phyloP scores from a whole-genome alignment of 2,329 filamentous ascomycete genomes.

The Chrysosporium keratinophilum region DNA sequence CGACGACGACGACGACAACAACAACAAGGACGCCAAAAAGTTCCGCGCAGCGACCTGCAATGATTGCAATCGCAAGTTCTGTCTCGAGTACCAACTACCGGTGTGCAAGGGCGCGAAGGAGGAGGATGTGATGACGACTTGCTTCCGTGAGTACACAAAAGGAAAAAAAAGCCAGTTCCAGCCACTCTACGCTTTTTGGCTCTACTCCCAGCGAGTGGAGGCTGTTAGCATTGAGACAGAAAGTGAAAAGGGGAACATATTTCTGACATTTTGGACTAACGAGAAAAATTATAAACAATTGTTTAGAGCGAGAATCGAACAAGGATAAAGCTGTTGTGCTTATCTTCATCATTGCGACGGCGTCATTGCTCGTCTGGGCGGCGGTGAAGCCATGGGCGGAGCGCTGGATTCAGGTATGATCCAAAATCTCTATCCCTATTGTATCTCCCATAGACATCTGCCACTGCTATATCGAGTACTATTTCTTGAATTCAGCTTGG shows the following conservation, averaged over 20 bases:
- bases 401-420: constrained; percentile 44
- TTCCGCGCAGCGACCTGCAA: constrained; percentile 46
- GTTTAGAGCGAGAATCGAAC: constrained; percentile 52
- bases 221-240: too few relatives aligned
- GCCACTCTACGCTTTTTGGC: too few relatives aligned
- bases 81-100: constrained; percentile 51
- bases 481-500: too few relatives aligned
- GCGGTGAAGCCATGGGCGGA: constrained; percentile 50
- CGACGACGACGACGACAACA: constrained; percentile 7
- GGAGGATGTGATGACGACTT: constrained; percentile 55
- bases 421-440: neutral
- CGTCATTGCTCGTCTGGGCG: constrained; percentile 51
- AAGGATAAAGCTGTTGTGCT: constrained; percentile 58
- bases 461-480: too few relatives aligned
- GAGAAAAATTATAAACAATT: neutral
- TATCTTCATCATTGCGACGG: constrained; percentile 55
- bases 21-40: constrained; percentile 22
- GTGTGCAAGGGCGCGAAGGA: constrained; percentile 53
- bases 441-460: neutral
- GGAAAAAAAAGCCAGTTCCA: too few relatives aligned
- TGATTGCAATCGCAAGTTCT: constrained; percentile 59
- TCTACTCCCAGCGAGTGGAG: too few relatives aligned
- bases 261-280: too few relatives aligned
- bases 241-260: too few relatives aligned
- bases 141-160: constrained; percentile 51